Base-by-base conservation (phyloP, 2,329 filamentous ascomycete genomes). In the Alternaria viburni region DNA sequence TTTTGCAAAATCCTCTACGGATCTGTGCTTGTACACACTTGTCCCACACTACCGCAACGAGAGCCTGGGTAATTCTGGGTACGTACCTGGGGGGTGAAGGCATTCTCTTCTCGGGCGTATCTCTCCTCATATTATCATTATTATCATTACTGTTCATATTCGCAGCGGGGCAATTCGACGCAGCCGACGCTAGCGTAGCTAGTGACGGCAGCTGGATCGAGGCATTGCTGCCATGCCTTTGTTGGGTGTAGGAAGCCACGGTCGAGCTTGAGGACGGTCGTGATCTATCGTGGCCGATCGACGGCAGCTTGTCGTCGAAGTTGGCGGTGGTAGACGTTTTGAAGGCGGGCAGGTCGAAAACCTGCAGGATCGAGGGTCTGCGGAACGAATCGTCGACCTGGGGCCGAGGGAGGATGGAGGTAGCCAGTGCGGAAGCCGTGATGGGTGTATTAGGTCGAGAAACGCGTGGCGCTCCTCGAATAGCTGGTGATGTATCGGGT, bases 381-480 rank as follows among this genome's bases (percentile, higher is more conserved):
- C 80, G 77, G 75, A 82, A 78, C 73, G 78, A 75, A 61, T 85
- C 86, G 78, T 87, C 83, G 83, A 86, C 84, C 83, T 86, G 84
- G 69, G 87, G 85, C 85, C 85, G 82, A 75, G 86, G 88, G 62
- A 88, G 82, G 75, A 87, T 79, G 32, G 79, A 81, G 74, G 85
- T 84, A 81, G 86, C 86, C 80, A 88, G 85, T 75, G 86, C 85
- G 80, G 85, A 88, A 82, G 86, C 84, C 84, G 84, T 87, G 72
- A 54, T 80, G 73, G 46, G 36, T 60, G 49, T 65, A 69, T 66
- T 70, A 70, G 61, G 61, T 50, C 65, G 77, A 79, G 77, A 79
- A 78, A 80, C 77, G 77, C 75, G 66, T 68, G 61, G 73, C 77
- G 76, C 73, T 72, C 69, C 78, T 79, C 74, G 61, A 63, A 52